Evolutionary conservation across 805 yeast genomes (phyloP), one percentile per base, ranked within the genome.

Genomic region (Starmerella vaccinii): DNA sequence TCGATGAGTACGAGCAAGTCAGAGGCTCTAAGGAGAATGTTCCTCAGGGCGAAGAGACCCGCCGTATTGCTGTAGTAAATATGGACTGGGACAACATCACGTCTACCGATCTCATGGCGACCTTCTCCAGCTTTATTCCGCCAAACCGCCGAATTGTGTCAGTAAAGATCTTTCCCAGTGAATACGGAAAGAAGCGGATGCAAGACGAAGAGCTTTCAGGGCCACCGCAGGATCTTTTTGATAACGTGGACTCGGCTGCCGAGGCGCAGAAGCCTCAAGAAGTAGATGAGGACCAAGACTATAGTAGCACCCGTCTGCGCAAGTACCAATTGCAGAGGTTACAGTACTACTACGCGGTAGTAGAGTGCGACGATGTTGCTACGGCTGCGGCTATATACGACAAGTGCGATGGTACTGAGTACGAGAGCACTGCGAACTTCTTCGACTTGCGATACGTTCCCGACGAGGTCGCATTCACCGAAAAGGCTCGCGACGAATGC

Each of bases 71-170:
- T 0, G 95, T 82, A 1, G 97, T 92, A 27, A 92, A 92, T 62
- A 72, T 92, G 76, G 98, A 92, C 64, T 92, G 98, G 98, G 98
- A 92, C 60, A 84, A 92, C 62, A 75, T 92, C n/a, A 76, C 78
- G 42, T 84, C 97, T 0, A 77, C 78, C 4, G 97, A 92, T 64
- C 70, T 90, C 56, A 77, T 85, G 82, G 95, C 95, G 4, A 82
- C 97, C 0, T 87, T 90, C 60, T 70, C 80, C 7, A 79, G 95
- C 49, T 92, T 90, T 68, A 81, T 84, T 21, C 95, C 95, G 18
- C 67, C 77, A 21, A 80, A 76, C 32, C 94, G 95, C 1, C 69
- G 71, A 41, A 82, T 90, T 49, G 64, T 69, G 41, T 77, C 80
- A n/a, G 81, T 92, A 8, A 63, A 77, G 5, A 78, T 92, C 10